phyloP scores from a whole-genome alignment of 768 basidiomycete genomes.

The Termitomyces sp. region DNA sequence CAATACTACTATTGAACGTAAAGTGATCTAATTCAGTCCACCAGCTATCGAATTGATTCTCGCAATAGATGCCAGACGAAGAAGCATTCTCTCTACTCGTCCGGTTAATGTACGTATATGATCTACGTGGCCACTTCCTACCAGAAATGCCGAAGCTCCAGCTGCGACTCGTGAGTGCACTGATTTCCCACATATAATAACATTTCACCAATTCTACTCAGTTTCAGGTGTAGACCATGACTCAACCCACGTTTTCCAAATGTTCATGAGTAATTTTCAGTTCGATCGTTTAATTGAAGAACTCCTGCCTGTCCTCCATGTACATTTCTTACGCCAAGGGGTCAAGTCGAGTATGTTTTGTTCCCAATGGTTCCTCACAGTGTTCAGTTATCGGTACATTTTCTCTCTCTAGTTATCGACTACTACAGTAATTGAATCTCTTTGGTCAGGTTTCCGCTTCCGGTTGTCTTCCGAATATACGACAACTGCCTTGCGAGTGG shows the following conservation, averaged over 20 bases:
- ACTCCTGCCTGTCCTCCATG: conserved; percentile 82
- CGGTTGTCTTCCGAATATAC: conserved; percentile 93
- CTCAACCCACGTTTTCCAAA: neutral
- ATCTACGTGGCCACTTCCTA: conserved; percentile 93
- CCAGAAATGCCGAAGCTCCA: conserved; percentile 99
- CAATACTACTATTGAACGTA: conserved; percentile 88
- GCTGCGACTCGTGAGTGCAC: conserved; percentile 65
- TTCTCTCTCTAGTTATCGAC: neutral
- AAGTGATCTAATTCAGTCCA: conserved; percentile 13
- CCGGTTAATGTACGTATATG: conserved; percentile 93
- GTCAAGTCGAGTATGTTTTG: conserved; percentile 98
- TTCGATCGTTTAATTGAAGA: conserved; percentile 96
- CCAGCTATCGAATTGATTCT: conserved; percentile 5
- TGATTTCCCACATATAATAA: neutral
- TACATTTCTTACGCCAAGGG: conserved; percentile 91
- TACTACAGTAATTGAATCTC: neutral
- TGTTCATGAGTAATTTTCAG: conserved; percentile 28
- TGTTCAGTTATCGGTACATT: conserved; percentile 88
- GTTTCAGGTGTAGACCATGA: conserved; percentile 49
- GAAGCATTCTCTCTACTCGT: conserved; percentile 96
- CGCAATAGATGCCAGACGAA: conserved; percentile 92
- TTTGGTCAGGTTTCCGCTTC: conserved; percentile 75
- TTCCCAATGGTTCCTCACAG: conserved; percentile 96
- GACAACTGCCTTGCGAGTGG: conserved; percentile 96
- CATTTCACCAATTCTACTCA: conserved; percentile 11